Base-by-base conservation (phyloP, 352 stramenopile genomes). In the Phytopythium boreale region DNA sequence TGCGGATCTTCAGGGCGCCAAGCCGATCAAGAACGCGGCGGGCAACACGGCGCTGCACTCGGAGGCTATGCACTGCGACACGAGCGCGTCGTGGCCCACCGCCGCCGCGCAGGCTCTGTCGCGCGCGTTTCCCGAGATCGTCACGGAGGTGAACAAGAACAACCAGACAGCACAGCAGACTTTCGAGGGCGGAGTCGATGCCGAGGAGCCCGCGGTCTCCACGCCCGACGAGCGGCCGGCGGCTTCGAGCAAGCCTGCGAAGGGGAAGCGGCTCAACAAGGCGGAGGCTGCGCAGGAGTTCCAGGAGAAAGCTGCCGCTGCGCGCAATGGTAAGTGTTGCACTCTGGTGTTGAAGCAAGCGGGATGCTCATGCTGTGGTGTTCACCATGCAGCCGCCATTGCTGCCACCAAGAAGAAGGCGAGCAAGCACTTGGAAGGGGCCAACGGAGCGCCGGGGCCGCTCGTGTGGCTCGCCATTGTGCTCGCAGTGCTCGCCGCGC, bases 1-100 rank as follows among this genome's bases (percentile, higher is more conserved):
- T 29, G 56, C 17, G 41, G 4, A 8, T 15, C 1, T 63, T 15
- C 31, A 93, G 82, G 81, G 82, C 39, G 79, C 81, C 4, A 89
- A 89, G 56, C 70, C 81, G 26, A 36, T 82, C 5, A 81, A 82
- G 59, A 93, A 93, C 55, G 56, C 36, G 2, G 64, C 72, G 12
- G 82, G 81, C 39, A 88, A 87, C 65, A 86, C 79, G 2, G 80
- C 85, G 20, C 56, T 93, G 62, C 85, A 92, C 60, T 80, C 82
- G 8, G 82, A 93, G 62, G 82, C 82, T n/a, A 86, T 90, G 74
- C 85, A 90, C 52, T 90, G 82, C 59, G 81, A 92, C 19, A 59
- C 76, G 3, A 77, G 65, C 44, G 61, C 71, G 15, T 70, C 71
- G 24, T 93, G 84, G 82, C 84, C 84, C 0, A 89, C 74, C 5